Evolutionary conservation across 345 rosid species (phyloP), one percentile per base, ranked within the genome.

Genomic region (Chamaenerion angustifolium): DNA sequence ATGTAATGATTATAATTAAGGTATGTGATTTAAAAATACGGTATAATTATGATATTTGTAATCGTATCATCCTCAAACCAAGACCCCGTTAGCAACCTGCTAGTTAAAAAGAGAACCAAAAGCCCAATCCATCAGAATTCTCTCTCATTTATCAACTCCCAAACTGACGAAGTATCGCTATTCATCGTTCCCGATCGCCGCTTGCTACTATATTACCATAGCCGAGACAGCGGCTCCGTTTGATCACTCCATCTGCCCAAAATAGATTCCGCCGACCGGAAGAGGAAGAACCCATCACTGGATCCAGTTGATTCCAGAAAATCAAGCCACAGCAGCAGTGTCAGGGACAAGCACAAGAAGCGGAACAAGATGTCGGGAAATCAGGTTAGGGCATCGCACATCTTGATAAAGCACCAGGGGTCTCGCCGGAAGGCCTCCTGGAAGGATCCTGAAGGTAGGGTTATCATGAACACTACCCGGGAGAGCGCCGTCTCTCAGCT

Each of bases 371-470:
- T 64, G 70, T 64, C 79, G 11, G 70, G 65, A 11, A 60, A 61
- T 51, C 71, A 69, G 63, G 96, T 92, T 1, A 76, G 77, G 64
- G 98, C 96, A 0, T 87, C 98, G 31, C 96, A 86, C 67, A 84
- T 86, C 57, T 77, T 92, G 44, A 80, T 92, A 35, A 92, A 92
- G 80, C 98, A 92, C 59, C 76, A 92, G 51, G 95, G 96, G 6
- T 92, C 98, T 45, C 78, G 96, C 1, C 68, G 96, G 63, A 83
- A 83, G 71, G 93, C 94, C 0, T 92, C 96, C 1, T 87, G 98
- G 98, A 86, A 92, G 58, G 98, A 92, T 65, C 96, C 98, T 0
- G 95, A 92, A 64, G 98, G 98, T 1, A 67, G 76, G 8, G 75
- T 82, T 27, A 86, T 92, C 46, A 64, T 46, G 69, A 65, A 52